Conservation (phyloP, 139 green algal genomes). For the Chlamydomonas schloesseri region DNA sequence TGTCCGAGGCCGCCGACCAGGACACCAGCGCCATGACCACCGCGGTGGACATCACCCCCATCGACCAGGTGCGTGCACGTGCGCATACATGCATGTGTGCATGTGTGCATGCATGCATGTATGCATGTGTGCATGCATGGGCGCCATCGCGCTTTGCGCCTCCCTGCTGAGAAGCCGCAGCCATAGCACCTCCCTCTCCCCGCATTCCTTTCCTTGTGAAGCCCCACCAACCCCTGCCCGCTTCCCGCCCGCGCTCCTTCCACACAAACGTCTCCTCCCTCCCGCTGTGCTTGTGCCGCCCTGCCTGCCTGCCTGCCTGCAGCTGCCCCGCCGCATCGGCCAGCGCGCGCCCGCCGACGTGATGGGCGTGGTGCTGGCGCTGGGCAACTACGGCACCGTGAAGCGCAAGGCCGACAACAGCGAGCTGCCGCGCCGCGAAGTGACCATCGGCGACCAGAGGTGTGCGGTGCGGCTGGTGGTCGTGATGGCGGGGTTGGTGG, state of each 20-base stretch:
- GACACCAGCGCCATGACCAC: slow-evolving; percentile 58
- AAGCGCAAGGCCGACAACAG: slow-evolving; percentile 87
- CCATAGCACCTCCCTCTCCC: too few relatives aligned
- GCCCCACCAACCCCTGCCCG: too few relatives aligned
- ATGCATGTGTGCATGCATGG: too few relatives aligned
- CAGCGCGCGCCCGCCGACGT: slow-evolving; percentile 83
- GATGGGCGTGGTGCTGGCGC: slow-evolving; percentile 76
- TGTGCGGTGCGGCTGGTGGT: background rate
- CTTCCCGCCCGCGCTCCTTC: too few relatives aligned
- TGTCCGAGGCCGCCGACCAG: slow-evolving; percentile 73
- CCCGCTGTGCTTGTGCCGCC: too few relatives aligned
- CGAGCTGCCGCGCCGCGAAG: slow-evolving; percentile 79
- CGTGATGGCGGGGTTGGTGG: background rate
- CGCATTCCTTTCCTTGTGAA: too few relatives aligned
- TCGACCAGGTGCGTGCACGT: slow-evolving; percentile 55
- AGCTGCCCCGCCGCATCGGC: slow-evolving; percentile 66
- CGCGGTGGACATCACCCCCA: slow-evolving; percentile 74
- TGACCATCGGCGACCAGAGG: slow-evolving; percentile 81
- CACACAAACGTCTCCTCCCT: too few relatives aligned
- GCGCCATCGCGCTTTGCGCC: too few relatives aligned
- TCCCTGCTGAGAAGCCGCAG: too few relatives aligned
- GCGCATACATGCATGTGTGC: too few relatives aligned
- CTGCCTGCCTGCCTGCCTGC: too few relatives aligned
- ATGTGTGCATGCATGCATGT: too few relatives aligned
- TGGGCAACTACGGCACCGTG: slow-evolving; percentile 72